These are phyloP conservation scores for Coniella lustricola DNA, from an alignment of 2,329 filamentous ascomycete species.

Conservation along the genomic window DNA sequence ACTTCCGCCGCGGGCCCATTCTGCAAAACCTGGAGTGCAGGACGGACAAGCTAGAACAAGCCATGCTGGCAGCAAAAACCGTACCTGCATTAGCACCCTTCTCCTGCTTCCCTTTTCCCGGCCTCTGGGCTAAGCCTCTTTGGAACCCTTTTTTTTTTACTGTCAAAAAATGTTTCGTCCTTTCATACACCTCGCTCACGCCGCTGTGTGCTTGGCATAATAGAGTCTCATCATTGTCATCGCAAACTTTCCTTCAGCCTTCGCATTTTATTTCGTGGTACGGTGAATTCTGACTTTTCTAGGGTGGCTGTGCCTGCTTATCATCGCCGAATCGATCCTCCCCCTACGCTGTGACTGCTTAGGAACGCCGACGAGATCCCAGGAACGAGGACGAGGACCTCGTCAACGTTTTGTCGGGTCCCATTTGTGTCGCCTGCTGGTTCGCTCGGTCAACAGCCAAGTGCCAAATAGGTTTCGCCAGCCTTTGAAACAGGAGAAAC, in stretches of 20 bases:
- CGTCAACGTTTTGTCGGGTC: background rate
- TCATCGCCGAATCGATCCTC: background rate
- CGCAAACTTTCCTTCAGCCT: background rate
- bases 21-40: slow-evolving; percentile 15
- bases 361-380: too few relatives aligned
- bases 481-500: slow-evolving; percentile 10
- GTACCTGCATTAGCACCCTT: slow-evolving; percentile 17
- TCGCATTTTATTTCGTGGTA: background rate
- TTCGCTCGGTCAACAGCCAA: background rate
- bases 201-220: background rate
- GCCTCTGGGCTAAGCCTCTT: background rate
- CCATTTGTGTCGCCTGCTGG: background rate
- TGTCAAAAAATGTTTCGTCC: background rate
- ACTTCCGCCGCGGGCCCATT: slow-evolving; percentile 10
- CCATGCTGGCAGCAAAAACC: slow-evolving; percentile 9
- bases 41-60: slow-evolving; percentile 11
- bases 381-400: too few relatives aligned
- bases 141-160: background rate
- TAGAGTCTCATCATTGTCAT: background rate
- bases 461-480: background rate
- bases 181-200: background rate
- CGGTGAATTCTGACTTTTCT: background rate
- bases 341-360: background rate
- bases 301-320: background rate
- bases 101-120: background rate